phyloP scores from a whole-genome alignment of 2,329 filamentous ascomycete genomes.

The Myrmaecium sp. region DNA sequence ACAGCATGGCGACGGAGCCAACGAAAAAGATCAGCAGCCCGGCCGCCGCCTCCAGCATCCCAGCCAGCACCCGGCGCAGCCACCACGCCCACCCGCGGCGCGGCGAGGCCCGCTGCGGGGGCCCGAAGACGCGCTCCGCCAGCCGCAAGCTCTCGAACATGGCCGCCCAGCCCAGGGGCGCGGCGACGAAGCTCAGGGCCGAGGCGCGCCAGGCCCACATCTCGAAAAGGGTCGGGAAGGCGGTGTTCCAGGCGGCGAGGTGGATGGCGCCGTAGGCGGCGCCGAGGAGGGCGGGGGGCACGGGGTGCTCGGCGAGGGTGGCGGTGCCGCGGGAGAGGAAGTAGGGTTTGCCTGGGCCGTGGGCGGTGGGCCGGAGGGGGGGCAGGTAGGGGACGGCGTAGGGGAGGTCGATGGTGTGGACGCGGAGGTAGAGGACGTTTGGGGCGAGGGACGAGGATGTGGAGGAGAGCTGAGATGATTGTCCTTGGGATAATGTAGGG shows the following conservation, averaged over 20 bases:
- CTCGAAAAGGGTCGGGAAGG: conserved; percentile 10
- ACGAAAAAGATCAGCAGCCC: no score
- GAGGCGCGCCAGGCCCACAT: conserved; percentile 9
- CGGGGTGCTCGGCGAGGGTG: neutral
- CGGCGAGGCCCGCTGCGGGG: neutral
- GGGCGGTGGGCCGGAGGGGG: neutral
- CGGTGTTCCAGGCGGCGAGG: conserved; percentile 10
- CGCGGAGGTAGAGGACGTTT: neutral
- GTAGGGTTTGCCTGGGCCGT: neutral
- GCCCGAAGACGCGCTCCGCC: conserved; percentile 1
- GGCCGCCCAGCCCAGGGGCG: neutral
- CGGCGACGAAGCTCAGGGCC: conserved; percentile 6
- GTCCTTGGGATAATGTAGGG: neutral
- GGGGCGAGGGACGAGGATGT: conserved; percentile 1
- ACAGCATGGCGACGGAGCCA: no score
- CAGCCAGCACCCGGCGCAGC: neutral
- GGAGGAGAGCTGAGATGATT: neutral
- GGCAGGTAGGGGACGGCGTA: neutral
- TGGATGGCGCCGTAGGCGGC: conserved; percentile 13
- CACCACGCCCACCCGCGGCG: neutral
- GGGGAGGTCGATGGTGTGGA: neutral
- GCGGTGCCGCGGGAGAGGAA: neutral
- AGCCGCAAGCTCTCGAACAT: neutral
- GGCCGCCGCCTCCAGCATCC: neutral
- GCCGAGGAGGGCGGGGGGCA: conserved; percentile 1